Base-by-base conservation (phyloP, 495 filamentous ascomycete species). In the Aspergillus heteromorphus region DNA sequence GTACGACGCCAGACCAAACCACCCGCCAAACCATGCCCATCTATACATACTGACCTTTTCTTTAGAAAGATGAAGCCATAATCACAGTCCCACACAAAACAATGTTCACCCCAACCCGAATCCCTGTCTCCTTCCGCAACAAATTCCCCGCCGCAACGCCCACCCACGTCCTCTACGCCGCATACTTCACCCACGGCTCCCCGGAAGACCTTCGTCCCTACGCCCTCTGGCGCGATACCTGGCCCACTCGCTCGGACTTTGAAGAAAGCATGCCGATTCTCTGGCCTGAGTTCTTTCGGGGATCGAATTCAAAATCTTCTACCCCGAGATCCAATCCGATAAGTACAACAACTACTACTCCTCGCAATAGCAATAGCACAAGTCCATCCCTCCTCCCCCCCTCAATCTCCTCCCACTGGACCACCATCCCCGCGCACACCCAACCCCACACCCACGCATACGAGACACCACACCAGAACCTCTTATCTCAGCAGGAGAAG, bases 161-260 rank as follows among this genome's bases (percentile, higher is more conserved):
- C 1, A 77, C 87, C 21, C 87, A 92, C 56, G 85, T 83, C 4
- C 72, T 88, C 14, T 73, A 90, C 7, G 86, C 90, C n/a, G 80
- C 84, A 1, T 86, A 81, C 53, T 70, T 95, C 6, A 79, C 83
- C 19, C 74, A 85, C 30, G 67, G 67, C 16, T 54, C 62, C 47
- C 52, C 65, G n/a, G 54, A 65, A 25, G 55, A 69, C 13, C 65
- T 72, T 8, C 51, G 65, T 19, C 55, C 59, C 21, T 76, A 71
- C 48, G 67, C 72, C 0, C 63, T 71, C 10, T 96, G 91, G 91
- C 72, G 74, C 61, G 83, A 79, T 23, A 81, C 88, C 6, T 84
- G 87, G 74, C 91, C 91, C 0, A 74, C 70, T 0, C 61, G 68
- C 0, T 60, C 75, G 6, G 83, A 86, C 53, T 81, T 95, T 54